Evolutionary conservation across 352 stramenopile genomes (phyloP).

Genomic region (Thraustochytrium sp.): DNA sequence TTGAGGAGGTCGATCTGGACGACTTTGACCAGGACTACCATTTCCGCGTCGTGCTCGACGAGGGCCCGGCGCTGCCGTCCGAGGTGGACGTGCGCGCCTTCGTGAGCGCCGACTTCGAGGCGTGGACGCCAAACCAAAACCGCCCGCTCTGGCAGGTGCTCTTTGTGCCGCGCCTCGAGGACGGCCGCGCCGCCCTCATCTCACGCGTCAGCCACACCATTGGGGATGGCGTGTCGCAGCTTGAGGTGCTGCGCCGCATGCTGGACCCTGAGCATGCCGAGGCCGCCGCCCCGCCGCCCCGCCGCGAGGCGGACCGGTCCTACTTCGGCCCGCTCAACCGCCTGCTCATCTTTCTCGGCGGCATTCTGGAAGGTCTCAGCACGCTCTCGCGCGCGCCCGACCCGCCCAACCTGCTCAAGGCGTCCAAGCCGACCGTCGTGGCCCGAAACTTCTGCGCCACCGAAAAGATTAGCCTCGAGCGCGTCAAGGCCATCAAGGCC

Average conservation of each 20-base stretch:
- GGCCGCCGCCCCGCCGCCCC: neutral
- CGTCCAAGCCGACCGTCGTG: too few species aligned
- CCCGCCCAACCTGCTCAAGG: neutral
- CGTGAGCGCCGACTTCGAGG: neutral
- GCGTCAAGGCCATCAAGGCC: neutral
- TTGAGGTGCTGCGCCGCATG: neutral
- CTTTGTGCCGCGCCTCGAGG: neutral
- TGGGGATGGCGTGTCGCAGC: neutral
- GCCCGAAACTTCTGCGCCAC: neutral
- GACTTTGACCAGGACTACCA: conserved; percentile 23
- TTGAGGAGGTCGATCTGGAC: neutral
- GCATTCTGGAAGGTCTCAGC: neutral
- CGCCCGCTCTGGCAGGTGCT: conserved; percentile 7
- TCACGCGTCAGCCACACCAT: neutral
- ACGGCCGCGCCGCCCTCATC: neutral
- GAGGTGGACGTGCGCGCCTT: neutral
- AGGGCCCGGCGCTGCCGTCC: neutral
- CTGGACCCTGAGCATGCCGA: neutral
- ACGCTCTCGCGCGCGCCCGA: neutral
- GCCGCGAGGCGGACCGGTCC: neutral
- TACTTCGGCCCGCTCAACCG: neutral
- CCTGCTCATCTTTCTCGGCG: neutral
- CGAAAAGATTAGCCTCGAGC: neutral
- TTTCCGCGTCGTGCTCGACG: neutral
- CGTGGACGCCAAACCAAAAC: neutral